Percentiles rank a stretch among this genome's conserved stretches.
These are phyloP conservation scores for Xerocomellus amylosporus DNA, from an alignment of 768 basidiomycete species.

Conservation along the genomic window DNA sequence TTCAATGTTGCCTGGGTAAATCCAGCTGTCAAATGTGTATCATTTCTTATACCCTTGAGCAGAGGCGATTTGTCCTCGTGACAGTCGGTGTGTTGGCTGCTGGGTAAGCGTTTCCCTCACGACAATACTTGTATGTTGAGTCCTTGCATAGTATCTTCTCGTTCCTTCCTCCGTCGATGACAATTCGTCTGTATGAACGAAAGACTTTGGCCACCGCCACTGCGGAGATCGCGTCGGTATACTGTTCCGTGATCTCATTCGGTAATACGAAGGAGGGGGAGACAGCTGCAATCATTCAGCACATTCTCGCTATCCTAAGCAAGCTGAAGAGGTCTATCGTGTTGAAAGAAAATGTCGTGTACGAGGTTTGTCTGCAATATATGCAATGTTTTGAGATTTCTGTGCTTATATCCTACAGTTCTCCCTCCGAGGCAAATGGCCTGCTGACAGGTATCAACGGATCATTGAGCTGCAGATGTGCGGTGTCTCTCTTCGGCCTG, in stretches of 20 bases:
- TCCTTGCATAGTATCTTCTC: conserved; percentile 52
- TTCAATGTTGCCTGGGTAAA: conserved; percentile 70
- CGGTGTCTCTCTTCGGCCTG: conserved; percentile 14
- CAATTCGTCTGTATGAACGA: conserved; percentile 72
- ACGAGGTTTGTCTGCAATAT: conserved; percentile 49
- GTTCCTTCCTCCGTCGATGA: conserved; percentile 70
- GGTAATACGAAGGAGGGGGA: conserved; percentile 57
- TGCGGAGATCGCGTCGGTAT: conserved; percentile 63
- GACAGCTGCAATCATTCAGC: conserved; percentile 53
- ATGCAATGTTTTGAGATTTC: neutral
- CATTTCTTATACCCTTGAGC: neutral
- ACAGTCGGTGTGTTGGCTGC: conserved; percentile 71
- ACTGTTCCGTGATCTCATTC: conserved; percentile 74
- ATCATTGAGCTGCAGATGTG: conserved; percentile 69
- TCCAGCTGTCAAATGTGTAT: neutral
- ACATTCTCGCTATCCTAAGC: conserved; percentile 68
- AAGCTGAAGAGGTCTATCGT: conserved; percentile 65
- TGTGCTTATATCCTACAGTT: conserved; percentile 42
- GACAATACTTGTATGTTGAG: neutral
- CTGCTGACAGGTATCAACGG: conserved; percentile 69
- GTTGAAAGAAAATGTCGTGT: conserved; percentile 56
- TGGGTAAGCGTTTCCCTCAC: conserved; percentile 46
- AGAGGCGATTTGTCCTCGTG: conserved; percentile 71
- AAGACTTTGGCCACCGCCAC: conserved; percentile 65
- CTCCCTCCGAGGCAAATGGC: conserved; percentile 77